These are phyloP conservation scores for Gautieria morchelliformis DNA, from an alignment of 768 basidiomycete species.

Conservation along the genomic window DNA sequence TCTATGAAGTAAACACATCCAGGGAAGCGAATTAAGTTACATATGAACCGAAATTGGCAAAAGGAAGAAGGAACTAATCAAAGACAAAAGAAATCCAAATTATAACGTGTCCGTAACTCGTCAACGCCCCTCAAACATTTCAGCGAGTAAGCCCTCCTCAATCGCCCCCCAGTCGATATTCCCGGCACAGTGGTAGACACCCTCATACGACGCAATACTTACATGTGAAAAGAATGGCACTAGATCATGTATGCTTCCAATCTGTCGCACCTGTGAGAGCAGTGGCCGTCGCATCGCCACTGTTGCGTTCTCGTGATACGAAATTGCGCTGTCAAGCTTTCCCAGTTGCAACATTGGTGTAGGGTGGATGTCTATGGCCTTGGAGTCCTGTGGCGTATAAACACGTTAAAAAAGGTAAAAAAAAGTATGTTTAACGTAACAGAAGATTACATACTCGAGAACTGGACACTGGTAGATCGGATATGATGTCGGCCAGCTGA, in stretches of 20 bases:
- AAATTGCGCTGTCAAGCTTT: conserved; percentile 5
- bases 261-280: conserved; percentile 55
- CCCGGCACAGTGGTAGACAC: conserved; percentile 67
- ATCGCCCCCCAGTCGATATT: conserved; percentile 86
- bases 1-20: background rate
- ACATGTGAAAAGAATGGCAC: conserved; percentile 84
- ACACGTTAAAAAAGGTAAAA: too few relatives aligned
- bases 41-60: background rate
- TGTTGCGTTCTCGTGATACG: conserved; percentile 13
- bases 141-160: conserved; percentile 68
- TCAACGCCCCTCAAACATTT: conserved; percentile 66
- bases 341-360: background rate
- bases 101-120: too few relatives aligned
- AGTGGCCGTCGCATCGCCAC: conserved; percentile 64
- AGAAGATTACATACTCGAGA: background rate
- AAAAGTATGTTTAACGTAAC: too few relatives aligned
- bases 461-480: conserved; percentile 41
- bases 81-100: too few relatives aligned
- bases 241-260: conserved; percentile 78
- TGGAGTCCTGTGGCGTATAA: background rate
- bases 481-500: conserved; percentile 73
- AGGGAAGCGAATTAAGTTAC: background rate
- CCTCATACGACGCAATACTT: conserved; percentile 34
- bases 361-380: background rate
- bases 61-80: background rate